phyloP scores from a whole-genome alignment of 1,284 basidiomycete genomes.

The Meripilus lineatus region DNA sequence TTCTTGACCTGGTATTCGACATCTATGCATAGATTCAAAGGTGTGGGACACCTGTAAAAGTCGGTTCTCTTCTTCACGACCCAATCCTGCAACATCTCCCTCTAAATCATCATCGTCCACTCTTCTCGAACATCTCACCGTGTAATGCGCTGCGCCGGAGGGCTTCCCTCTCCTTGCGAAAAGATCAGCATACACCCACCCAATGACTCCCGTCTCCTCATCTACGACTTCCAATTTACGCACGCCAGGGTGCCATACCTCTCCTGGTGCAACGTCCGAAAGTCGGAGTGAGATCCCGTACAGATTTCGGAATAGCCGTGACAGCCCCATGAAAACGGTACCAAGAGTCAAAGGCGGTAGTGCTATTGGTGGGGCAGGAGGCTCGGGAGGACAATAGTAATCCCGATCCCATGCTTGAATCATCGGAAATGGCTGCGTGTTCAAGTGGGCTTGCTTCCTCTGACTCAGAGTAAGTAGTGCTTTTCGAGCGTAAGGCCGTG shows the following conservation, averaged over 20 bases:
- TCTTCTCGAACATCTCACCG: conserved; percentile 89
- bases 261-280: conserved; percentile 62
- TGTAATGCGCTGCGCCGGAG: conserved; percentile 94
- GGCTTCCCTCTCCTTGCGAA: conserved; percentile 86
- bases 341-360: conserved; percentile 77
- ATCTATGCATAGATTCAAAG: conserved; percentile 59
- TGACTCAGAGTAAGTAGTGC: conserved; percentile 70
- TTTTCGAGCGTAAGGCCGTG: conserved; percentile 64
- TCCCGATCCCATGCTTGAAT: conserved; percentile 94
- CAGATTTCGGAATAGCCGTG: conserved; percentile 77
- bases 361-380: conserved; percentile 63
- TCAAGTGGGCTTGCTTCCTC: conserved; percentile 70
- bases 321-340: conserved; percentile 83
- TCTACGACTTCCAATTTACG: conserved; percentile 92
- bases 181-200: conserved; percentile 93
- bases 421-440: conserved; percentile 48
- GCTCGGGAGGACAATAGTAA: conserved; percentile 79
- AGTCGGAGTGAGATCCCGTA: conserved; percentile 85
- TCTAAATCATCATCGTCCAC: conserved; percentile 85
- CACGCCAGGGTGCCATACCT: conserved; percentile 87
- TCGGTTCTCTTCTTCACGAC: conserved; percentile 33
- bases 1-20: conserved; percentile 50
- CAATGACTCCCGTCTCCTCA: conserved; percentile 81
- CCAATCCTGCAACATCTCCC: conserved; percentile 51
- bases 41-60: conserved; percentile 41